Evolutionary conservation across 176 grass and related monocot genomes (phyloP), one percentile per base, ranked within the genome.

Genomic region (Canna indica): DNA sequence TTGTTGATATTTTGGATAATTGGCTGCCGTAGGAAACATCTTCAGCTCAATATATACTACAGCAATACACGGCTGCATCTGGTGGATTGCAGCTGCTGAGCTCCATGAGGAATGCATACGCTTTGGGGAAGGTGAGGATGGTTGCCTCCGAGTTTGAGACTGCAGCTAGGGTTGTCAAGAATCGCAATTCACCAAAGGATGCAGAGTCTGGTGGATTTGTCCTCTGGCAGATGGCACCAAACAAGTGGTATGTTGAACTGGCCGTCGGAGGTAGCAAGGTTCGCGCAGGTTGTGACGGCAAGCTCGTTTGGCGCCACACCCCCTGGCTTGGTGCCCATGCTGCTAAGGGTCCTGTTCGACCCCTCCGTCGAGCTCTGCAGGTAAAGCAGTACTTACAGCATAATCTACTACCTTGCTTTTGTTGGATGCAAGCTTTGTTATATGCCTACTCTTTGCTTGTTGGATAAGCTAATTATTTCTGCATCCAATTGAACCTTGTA

Each of bases 11-110:
- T 60, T 60, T 60, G 25, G 9, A 30, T 15, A 30, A 60, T 60
- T 28, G 57, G 4, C 26, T 60, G 26, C 14, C 26, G 12, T 16
- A 60, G 27, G 57, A 60, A 60, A 31, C 57, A 13, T 60, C 57
- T 13, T 30, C 57, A 5, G 57, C 57, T 31, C 57, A 60, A 27
- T 60, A 60, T 27, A 60, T 60, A 60, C 57, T 60, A 31, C 57
- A 60, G 57, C 57, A 60, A 27, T 60, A 60, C 57, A 60, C 57
- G 1, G 57, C 57, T 8, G 57, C 26, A 60, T 30, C 57, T 2
- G 57, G 57, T 30, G 57, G 57, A 27, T 14, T 60, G 57, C n/a
- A 60, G 57, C 57, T 60, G 25, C 57, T 60, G 57, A 60, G 57
- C 25, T 60, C 57, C 26, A 60, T 60, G 4, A 60, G 57, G 7